phyloP scores from a whole-genome alignment of 164 flowering plant species.

The Paratinospora sagittata region DNA sequence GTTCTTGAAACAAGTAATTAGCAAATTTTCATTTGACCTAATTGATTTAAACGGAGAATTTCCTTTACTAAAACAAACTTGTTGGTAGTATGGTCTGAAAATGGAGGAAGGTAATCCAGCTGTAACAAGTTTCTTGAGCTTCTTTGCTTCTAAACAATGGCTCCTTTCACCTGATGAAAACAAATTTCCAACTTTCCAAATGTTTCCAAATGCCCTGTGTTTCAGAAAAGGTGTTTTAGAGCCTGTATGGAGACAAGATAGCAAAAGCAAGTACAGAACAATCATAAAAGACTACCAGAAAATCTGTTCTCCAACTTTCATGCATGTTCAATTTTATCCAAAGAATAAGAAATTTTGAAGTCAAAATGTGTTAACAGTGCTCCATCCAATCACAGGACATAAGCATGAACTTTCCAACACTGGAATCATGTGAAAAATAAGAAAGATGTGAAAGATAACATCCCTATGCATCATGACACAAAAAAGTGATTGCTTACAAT shows the following conservation, averaged over 20 bases:
- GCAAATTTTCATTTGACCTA: conserved; percentile 21
- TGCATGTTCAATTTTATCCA: neutral
- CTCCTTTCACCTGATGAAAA: conserved; percentile 16
- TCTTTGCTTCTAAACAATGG: conserved; percentile 11
- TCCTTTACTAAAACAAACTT: conserved; percentile 23
- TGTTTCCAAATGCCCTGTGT: conserved; percentile 35
- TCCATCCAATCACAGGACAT: too few relatives aligned
- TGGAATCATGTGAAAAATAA: neutral
- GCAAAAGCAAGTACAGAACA: neutral
- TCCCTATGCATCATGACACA: neutral
- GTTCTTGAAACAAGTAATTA: conserved; percentile 15
- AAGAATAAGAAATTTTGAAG: too few relatives aligned
- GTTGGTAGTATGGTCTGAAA: conserved; percentile 21
- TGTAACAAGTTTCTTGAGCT: conserved; percentile 15
- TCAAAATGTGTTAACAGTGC: neutral
- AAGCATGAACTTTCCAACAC: neutral
- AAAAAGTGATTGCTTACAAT: neutral
- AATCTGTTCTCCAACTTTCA: neutral
- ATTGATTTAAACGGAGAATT: conserved; percentile 13
- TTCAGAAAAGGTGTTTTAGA: neutral
- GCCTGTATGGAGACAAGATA: neutral
- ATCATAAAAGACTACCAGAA: neutral
- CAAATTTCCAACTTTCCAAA: conserved; percentile 27
- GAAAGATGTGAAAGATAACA: neutral
- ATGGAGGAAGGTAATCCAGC: conserved; percentile 20